Evolutionary conservation across 2,329 filamentous ascomycete genomes (phyloP).

Genomic region (Claviceps sp.): DNA sequence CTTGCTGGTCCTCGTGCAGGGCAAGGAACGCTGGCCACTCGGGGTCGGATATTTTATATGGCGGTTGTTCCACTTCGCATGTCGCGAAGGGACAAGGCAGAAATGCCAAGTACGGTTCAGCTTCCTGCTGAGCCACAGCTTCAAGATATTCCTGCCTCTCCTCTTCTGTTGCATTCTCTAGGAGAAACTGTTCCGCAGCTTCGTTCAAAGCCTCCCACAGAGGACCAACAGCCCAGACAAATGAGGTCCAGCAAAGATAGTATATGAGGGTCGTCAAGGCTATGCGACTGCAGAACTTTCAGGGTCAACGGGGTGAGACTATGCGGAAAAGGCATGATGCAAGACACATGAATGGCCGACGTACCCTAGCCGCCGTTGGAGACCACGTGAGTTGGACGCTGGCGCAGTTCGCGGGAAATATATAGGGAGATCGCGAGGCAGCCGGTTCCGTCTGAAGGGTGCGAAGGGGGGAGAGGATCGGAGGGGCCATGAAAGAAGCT

Average conservation of each 20-base stretch:
- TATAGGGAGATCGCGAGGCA: conserved; percentile 14
- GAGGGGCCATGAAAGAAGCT: conserved; percentile 22
- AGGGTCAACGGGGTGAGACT: neutral
- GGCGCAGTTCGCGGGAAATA: conserved; percentile 17
- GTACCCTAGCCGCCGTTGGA: conserved; percentile 5
- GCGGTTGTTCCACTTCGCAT: conserved; percentile 30
- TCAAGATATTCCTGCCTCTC: conserved; percentile 28
- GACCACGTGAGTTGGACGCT: neutral
- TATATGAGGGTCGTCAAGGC: conserved; percentile 19
- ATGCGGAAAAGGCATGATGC: neutral
- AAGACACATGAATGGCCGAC: neutral
- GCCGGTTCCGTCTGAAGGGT: conserved; percentile 10
- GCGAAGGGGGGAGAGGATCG: no score
- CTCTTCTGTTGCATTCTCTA: conserved; percentile 26
- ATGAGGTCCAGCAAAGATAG: conserved; percentile 29
- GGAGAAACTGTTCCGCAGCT: no score
- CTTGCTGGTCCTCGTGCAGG: conserved; percentile 38
- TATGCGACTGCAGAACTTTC: conserved; percentile 11
- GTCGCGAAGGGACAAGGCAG: conserved; percentile 50
- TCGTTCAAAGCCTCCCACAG: conserved; percentile 17
- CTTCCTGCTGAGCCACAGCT: conserved; percentile 29
- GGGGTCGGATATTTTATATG: conserved; percentile 44
- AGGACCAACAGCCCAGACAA: conserved; percentile 31
- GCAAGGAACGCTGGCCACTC: conserved; percentile 50
- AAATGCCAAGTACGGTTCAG: conserved; percentile 33